phyloP scores from a whole-genome alignment of 1,284 basidiomycete species.

The Hymenochaete sp. region DNA sequence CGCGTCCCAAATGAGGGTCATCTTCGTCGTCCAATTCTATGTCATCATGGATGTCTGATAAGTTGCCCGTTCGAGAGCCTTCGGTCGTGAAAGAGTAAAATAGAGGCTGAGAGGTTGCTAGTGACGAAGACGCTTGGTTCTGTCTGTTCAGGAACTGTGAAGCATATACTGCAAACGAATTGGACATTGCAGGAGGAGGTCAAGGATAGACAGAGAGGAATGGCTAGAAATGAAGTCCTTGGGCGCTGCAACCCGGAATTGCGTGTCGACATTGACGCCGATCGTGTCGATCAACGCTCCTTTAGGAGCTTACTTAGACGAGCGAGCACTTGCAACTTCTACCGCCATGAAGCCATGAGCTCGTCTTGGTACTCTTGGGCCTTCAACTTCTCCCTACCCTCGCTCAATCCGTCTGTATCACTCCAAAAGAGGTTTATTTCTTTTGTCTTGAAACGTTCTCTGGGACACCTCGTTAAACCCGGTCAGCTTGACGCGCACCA shows the following conservation, averaged over 20 bases:
- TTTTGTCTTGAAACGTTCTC: slow-evolving; percentile 74
- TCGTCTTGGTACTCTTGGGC: slow-evolving; percentile 15
- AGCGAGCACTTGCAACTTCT: neutral
- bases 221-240: neutral
- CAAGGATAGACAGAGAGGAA: neutral
- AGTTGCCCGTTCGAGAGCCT: slow-evolving; percentile 45
- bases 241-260: neutral
- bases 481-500: slow-evolving; percentile 82
- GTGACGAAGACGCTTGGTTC: slow-evolving; percentile 29
- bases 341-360: slow-evolving; percentile 5
- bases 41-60: slow-evolving; percentile 26
- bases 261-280: too few relatives aligned
- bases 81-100: slow-evolving; percentile 77
- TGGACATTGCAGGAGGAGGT: slow-evolving; percentile 32
- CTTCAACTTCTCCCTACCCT: slow-evolving; percentile 13
- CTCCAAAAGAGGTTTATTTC: slow-evolving; percentile 88
- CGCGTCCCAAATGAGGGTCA: slow-evolving; percentile 58
- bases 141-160: slow-evolving; percentile 56
- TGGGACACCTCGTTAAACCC: slow-evolving; percentile 82
- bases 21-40: slow-evolving; percentile 56
- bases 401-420: slow-evolving; percentile 67
- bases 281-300: neutral
- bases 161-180: slow-evolving; percentile 59
- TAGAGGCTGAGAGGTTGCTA: slow-evolving; percentile 55
- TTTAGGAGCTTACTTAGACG: neutral